Base-by-base conservation (phyloP, 805 yeast genomes). In the Pichia pseudocactophila region DNA sequence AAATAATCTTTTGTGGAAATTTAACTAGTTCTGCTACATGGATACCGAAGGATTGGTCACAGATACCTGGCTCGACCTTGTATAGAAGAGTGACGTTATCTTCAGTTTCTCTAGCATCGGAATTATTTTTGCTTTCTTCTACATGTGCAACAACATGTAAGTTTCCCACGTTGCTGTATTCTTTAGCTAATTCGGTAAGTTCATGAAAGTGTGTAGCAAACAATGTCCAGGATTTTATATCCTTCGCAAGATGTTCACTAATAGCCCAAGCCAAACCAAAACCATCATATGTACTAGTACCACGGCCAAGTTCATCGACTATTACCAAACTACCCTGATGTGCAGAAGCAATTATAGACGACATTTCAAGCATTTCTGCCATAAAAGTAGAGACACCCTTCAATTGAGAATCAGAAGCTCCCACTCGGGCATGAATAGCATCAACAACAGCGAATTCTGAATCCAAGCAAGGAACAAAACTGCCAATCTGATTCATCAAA, bases 161-260 rank as follows among this genome's bases (percentile, higher is more conserved):
- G 61, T 92, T 92, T 39, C 74, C 71, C 1, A 90, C 96, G 3
- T 78, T 74, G 11, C 69, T 58, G 34, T 76, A 65, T 49, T 71
- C 71, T 16, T 78, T 80, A 0, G 94, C 70, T 39, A 92, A 66
- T 28, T 81, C 80, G 1, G 97, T 92, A 46, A 92, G 70, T 60
- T 92, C 98, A 61, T 92, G 97, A 71, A 92, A 92, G 68, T 92
- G 98, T 0, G 98, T 92, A 0, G 98, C 97, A 70, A 92, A 92
- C 43, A 92, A 57, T 0, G 95, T 78, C 62, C 88, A 87, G 49
- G 96, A 81, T 39, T 73, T 70, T 40, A 84, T 73, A 39, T 81
- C 69, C 16, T 69, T 69, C 3, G 92, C 80, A 45, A 90, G 78
- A 61, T 81, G 80, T 56, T 89, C 95, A 50, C 90, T 82, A 42